Evolutionary conservation across 352 stramenopile species (phyloP).

Genomic region (Pythium folliculosum): DNA sequence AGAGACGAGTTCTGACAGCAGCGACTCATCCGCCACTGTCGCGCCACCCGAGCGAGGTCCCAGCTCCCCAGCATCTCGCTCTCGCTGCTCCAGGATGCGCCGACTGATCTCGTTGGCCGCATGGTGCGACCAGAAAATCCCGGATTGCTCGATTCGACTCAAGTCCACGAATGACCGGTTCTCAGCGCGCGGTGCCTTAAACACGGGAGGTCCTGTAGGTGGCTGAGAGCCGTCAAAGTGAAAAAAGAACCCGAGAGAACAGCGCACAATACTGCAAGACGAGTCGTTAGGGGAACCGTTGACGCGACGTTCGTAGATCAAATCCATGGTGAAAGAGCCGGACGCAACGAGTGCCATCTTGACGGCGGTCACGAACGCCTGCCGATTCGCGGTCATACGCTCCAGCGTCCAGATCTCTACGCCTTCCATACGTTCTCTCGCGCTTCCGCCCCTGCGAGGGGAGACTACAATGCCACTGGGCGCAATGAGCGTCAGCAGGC

Average conservation of each 20-base stretch:
- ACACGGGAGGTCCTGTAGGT: too few relatives aligned
- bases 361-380: conserved; percentile 43
- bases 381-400: conserved; percentile 32
- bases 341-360: conserved; percentile 46
- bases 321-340: conserved; percentile 31
- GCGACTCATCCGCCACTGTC: neutral
- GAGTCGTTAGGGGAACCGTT: neutral
- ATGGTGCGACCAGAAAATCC: conserved; percentile 33
- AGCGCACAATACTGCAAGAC: neutral
- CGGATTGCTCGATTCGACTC: conserved; percentile 26
- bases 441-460: conserved; percentile 8
- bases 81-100: conserved; percentile 5
- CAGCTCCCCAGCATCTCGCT: neutral
- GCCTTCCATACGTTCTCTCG: neutral
- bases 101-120: conserved; percentile 32
- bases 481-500: conserved; percentile 14
- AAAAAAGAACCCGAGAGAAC: conserved; percentile 41
- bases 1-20: conserved; percentile 4
- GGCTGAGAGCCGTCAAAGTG: conserved; percentile 31
- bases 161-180: conserved; percentile 36
- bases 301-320: conserved; percentile 3
- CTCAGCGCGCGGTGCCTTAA: neutral
- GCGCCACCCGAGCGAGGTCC: conserved; percentile 1
- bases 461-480: conserved; percentile 16
- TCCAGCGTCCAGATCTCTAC: conserved; percentile 31